Percentiles rank a stretch among this genome's conserved stretches.
phyloP scores from a whole-genome alignment of 495 filamentous ascomycete genomes.

The Baudoinia panamericana region DNA sequence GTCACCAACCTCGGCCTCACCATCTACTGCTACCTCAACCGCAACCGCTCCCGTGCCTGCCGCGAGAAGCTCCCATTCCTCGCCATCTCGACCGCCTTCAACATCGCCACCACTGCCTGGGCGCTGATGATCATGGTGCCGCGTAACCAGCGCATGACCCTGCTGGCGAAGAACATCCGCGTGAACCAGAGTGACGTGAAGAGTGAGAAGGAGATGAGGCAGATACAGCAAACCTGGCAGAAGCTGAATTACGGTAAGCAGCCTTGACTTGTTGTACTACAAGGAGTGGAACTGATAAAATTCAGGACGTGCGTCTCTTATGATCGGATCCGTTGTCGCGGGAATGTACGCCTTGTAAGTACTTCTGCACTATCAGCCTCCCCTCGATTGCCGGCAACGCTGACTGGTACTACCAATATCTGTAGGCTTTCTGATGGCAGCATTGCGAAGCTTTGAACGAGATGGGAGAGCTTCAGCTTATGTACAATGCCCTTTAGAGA shows the following conservation, averaged over 20 bases:
- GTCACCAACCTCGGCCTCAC: conserved; percentile 16
- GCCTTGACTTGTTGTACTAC: background rate
- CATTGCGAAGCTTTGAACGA: too few species aligned
- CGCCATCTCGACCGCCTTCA: background rate
- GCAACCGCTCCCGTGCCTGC: conserved; percentile 1
- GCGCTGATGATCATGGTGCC: conserved; percentile 20
- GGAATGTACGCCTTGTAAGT: conserved; percentile 12
- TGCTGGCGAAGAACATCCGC: conserved; percentile 9
- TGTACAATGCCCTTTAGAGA: too few species aligned
- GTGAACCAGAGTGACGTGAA: conserved; percentile 7
- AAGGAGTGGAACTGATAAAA: background rate
- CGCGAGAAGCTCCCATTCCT: conserved; percentile 10
- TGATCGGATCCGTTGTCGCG: conserved; percentile 15
- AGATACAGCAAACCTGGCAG: conserved; percentile 14
- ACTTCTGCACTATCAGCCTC: too few species aligned
- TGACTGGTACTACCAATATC: too few species aligned
- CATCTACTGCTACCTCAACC: conserved; percentile 10
- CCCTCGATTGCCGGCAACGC: too few species aligned
- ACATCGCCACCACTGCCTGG: conserved; percentile 14
- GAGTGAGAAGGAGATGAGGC: conserved; percentile 15
- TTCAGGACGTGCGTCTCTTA: conserved; percentile 14
- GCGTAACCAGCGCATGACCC: conserved; percentile 15
- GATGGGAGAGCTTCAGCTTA: too few species aligned
- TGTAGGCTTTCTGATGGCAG: too few species aligned
- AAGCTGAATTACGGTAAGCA: conserved; percentile 16